Percentiles rank a stretch among this genome's conserved stretches.
Evolutionary conservation across 768 basidiomycete genomes (phyloP).

Genomic region (Trichaptum fuscoviolaceum): DNA sequence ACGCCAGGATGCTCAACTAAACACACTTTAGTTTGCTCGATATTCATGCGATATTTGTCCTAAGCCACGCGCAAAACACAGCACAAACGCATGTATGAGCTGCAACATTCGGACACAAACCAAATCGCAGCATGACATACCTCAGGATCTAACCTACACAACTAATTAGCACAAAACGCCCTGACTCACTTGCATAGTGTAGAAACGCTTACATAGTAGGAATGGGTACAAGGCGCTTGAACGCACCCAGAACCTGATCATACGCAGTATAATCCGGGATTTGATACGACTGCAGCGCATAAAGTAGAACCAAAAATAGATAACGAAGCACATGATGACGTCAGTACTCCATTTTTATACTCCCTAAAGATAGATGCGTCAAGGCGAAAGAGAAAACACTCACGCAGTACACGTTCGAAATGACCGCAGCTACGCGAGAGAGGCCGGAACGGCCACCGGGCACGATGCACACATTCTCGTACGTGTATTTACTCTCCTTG

Average conservation of each 20-base stretch:
- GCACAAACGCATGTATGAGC: slow-evolving; percentile 13
- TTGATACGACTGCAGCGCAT: slow-evolving; percentile 83
- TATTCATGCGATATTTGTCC: slow-evolving; percentile 68
- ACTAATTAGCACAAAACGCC: slow-evolving; percentile 9
- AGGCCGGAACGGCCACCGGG: slow-evolving; percentile 90
- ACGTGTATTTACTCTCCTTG: slow-evolving; percentile 81
- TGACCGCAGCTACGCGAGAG: slow-evolving; percentile 86
- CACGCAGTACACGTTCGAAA: slow-evolving; percentile 85
- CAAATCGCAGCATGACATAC: slow-evolving; percentile 20
- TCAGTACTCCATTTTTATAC: not conserved
- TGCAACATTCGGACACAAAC: slow-evolving; percentile 3
- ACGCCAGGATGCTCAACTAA: slow-evolving; percentile 5
- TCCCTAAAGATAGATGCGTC: slow-evolving; percentile 5
- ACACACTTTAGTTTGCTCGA: slow-evolving; percentile 68
- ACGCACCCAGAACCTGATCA: slow-evolving; percentile 78
- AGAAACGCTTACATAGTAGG: slow-evolving; percentile 67
- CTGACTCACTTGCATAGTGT: not conserved
- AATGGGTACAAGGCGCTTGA: slow-evolving; percentile 85
- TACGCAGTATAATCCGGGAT: slow-evolving; percentile 91
- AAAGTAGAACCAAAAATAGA: slow-evolving; percentile 6
- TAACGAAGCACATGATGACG: not conserved
- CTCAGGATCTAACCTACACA: slow-evolving; percentile 40
- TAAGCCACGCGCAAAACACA: slow-evolving; percentile 15
- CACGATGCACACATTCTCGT: slow-evolving; percentile 91
- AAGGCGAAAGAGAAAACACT: slow-evolving; percentile 17